A percentile compares a stretch with the other conserved stretches of the same genome.
phyloP scores from a whole-genome alignment of 2,329 filamentous ascomycete species.

The Phaeosphaeria sp. region DNA sequence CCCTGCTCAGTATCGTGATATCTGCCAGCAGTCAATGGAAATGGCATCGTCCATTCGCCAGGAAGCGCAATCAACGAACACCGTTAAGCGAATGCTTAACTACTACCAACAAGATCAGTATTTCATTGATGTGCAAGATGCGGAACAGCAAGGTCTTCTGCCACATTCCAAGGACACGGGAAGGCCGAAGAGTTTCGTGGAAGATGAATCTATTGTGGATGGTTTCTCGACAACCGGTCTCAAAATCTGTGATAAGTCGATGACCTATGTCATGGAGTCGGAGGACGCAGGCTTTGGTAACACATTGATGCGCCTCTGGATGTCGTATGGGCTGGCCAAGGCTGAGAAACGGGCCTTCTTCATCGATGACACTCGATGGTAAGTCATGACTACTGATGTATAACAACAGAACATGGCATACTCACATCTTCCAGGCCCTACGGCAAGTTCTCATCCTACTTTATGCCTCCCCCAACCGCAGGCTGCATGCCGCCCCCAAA shows the following conservation, averaged over 20 bases:
- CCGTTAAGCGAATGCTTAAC: slow-evolving; percentile 46
- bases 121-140: slow-evolving; percentile 78
- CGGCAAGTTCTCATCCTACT: slow-evolving; percentile 75
- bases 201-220: slow-evolving; percentile 42
- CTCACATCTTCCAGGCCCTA: slow-evolving; percentile 64
- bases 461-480: slow-evolving; percentile 69
- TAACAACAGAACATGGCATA: not conserved
- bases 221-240: slow-evolving; percentile 41
- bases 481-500: slow-evolving; percentile 74
- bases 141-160: slow-evolving; percentile 69
- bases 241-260: slow-evolving; percentile 69
- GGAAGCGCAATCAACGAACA: slow-evolving; percentile 34
- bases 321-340: slow-evolving; percentile 79
- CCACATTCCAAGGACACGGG: slow-evolving; percentile 53
- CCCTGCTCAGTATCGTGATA: slow-evolving; percentile 70
- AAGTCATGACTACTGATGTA: slow-evolving; percentile 15
- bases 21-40: slow-evolving; percentile 72
- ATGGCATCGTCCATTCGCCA: slow-evolving; percentile 62
- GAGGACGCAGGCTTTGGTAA: slow-evolving; percentile 78
- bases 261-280: slow-evolving; percentile 81
- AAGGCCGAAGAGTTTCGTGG: slow-evolving; percentile 47
- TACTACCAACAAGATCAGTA: slow-evolving; percentile 71
- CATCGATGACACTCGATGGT: slow-evolving; percentile 81
- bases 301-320: slow-evolving; percentile 81
- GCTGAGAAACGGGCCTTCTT: slow-evolving; percentile 80